Evolutionary conservation across 805 yeast genomes (phyloP).

Genomic region (Phaffomyces antillensis): DNA sequence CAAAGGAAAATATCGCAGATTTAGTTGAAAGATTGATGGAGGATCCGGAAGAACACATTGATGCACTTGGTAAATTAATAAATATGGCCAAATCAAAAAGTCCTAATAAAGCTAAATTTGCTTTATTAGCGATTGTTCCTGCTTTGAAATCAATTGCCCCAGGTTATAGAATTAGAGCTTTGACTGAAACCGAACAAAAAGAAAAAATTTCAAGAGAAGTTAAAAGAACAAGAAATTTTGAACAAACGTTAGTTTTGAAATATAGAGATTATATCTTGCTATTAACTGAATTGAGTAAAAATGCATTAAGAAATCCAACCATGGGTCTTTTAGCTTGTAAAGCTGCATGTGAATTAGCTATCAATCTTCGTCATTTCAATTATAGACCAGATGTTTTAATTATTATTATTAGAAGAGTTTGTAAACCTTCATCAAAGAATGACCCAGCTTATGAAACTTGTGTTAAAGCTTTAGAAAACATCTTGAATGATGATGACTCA

Average conservation of each 20-base stretch:
- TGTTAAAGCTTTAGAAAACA: conserved; percentile 56
- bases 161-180: conserved; percentile 75
- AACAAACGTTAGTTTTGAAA: conserved; percentile 64
- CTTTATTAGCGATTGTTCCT: conserved; percentile 74
- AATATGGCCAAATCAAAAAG: conserved; percentile 65
- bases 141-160: conserved; percentile 85
- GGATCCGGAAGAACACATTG: conserved; percentile 81
- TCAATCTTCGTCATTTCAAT: conserved; percentile 71
- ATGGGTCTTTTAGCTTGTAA: conserved; percentile 56
- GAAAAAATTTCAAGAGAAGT: conserved; percentile 84
- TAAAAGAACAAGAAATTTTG: conserved; percentile 68
- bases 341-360: conserved; percentile 73
- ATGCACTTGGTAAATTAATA: conserved; percentile 56
- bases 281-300: conserved; percentile 36
- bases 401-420: conserved; percentile 60
- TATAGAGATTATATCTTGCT: conserved; percentile 62
- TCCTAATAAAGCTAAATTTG: conserved; percentile 57
- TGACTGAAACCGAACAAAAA: conserved; percentile 71
- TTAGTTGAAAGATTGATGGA: conserved; percentile 72
- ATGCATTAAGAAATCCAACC: conserved; percentile 28
- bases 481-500: conserved; percentile 71
- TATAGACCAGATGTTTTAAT: conserved; percentile 68
- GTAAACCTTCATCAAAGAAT: conserved; percentile 42
- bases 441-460: conserved; percentile 49
- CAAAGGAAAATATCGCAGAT: conserved; percentile 80